phyloP scores from a whole-genome alignment of 1,139 yeast species.

The Magnusiomyces paraingens region DNA sequence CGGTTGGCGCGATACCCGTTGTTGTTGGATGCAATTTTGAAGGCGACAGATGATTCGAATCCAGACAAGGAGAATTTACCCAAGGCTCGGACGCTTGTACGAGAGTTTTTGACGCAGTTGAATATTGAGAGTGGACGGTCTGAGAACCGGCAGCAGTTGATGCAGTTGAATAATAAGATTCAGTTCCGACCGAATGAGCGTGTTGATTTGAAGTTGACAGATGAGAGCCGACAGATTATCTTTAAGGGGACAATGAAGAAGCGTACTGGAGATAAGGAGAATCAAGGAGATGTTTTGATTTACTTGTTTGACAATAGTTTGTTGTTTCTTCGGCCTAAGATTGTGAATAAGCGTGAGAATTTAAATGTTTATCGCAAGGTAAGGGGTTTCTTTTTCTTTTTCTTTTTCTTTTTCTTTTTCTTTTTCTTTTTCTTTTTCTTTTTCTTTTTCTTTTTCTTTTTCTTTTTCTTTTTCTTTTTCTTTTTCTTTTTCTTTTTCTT shows the following conservation, averaged over 20 bases:
- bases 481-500: not conserved
- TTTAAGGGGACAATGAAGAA: slow-evolving; percentile 73
- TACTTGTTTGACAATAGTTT: slow-evolving; percentile 86
- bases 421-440: not conserved
- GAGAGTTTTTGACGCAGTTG: slow-evolving; percentile 69
- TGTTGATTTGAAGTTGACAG: slow-evolving; percentile 76
- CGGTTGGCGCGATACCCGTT: slow-evolving; percentile 93
- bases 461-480: no score
- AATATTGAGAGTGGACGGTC: slow-evolving; percentile 92
- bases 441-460: no score
- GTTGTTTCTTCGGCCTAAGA: slow-evolving; percentile 76
- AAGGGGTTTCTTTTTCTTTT: slow-evolving; percentile 2
- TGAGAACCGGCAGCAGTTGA: slow-evolving; percentile 84
- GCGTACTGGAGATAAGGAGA: slow-evolving; percentile 72
- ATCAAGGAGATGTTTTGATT: slow-evolving; percentile 63
- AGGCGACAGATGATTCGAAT: slow-evolving; percentile 67
- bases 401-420: not conserved
- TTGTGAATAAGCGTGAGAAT: slow-evolving; percentile 85
- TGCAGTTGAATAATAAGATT: slow-evolving; percentile 73
- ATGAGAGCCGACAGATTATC: slow-evolving; percentile 70
- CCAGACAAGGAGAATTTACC: slow-evolving; percentile 68
- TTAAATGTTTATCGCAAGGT: slow-evolving; percentile 72
- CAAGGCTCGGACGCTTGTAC: slow-evolving; percentile 69
- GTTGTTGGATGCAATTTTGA: slow-evolving; percentile 73
- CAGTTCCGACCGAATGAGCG: slow-evolving; percentile 77